Percentiles rank a stretch among this genome's conserved stretches.
phyloP scores from a whole-genome alignment of 2,329 filamentous ascomycete genomes.

The Penicillium expansum region DNA sequence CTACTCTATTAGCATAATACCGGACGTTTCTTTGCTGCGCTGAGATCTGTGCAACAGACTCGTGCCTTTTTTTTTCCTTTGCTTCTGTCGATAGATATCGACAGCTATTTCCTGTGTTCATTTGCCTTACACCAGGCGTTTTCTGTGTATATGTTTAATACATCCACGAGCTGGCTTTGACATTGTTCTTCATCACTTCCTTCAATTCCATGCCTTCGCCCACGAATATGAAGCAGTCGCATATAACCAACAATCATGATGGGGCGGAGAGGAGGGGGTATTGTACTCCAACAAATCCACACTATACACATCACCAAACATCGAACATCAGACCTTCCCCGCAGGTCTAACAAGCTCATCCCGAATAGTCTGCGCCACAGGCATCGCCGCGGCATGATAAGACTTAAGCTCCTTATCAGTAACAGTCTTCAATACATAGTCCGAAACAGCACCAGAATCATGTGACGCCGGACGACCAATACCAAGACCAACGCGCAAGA shows the following conservation, averaged over 20 bases:
- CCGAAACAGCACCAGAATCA: slow-evolving; percentile 64
- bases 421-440: slow-evolving; percentile 75
- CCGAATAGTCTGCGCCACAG: slow-evolving; percentile 54
- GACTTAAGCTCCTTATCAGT: slow-evolving; percentile 50
- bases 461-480: slow-evolving; percentile 77
- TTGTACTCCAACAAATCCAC: neutral
- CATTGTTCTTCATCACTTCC: neutral
- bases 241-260: neutral
- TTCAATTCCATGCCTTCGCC: neutral
- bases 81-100: neutral
- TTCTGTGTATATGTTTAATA: slow-evolving; percentile 12
- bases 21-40: slow-evolving; percentile 12
- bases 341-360: slow-evolving; percentile 41
- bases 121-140: slow-evolving; percentile 5
- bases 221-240: too few species aligned
- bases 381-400: slow-evolving; percentile 49
- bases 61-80: slow-evolving; percentile 5
- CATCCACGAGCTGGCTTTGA: slow-evolving; percentile 10
- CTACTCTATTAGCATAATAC: slow-evolving; percentile 13
- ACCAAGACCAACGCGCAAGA: slow-evolving; percentile 70
- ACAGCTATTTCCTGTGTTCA: neutral
- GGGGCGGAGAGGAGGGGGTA: neutral
- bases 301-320: neutral
- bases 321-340: neutral
- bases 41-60: neutral